These are phyloP conservation scores for Corchorus olitorius DNA, from an alignment of 345 rosid genomes.

Conservation along the genomic window DNA sequence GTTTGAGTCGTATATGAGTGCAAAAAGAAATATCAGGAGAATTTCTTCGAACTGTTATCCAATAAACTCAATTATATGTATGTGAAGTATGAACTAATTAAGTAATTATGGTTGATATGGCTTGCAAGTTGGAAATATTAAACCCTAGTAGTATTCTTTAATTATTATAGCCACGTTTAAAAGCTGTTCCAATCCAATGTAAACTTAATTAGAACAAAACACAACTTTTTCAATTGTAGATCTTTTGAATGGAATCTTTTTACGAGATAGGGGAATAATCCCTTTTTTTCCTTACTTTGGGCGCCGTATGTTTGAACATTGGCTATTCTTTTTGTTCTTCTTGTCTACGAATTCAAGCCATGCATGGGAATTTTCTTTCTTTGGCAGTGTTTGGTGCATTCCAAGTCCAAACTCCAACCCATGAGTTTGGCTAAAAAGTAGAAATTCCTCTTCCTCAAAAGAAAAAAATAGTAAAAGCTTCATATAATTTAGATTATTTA, in stretches of 20 bases:
- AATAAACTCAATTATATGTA: too few species aligned
- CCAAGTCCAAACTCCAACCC: slow-evolving; percentile 14
- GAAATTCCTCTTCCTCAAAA: background rate
- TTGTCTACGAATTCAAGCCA: background rate
- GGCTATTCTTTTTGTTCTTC: background rate
- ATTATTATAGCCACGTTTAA: slow-evolving; percentile 1
- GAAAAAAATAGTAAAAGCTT: background rate
- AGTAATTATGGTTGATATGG: too few species aligned
- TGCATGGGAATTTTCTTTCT: background rate
- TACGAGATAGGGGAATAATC: background rate
- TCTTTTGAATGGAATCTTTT: slow-evolving; percentile 4
- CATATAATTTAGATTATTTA: background rate
- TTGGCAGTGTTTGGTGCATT: background rate
- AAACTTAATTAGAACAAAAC: background rate
- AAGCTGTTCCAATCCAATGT: background rate
- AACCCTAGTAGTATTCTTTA: too few species aligned
- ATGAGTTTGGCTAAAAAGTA: background rate
- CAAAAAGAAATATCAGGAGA: too few species aligned
- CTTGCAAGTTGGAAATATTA: too few species aligned
- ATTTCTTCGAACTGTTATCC: too few species aligned
- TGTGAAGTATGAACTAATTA: too few species aligned
- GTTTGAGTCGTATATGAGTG: too few species aligned
- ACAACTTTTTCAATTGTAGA: too few species aligned
- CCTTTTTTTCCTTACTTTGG: background rate
- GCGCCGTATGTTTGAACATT: background rate